Conservation (phyloP, 2,329 filamentous ascomycete species). For the Epichloe sp. region DNA sequence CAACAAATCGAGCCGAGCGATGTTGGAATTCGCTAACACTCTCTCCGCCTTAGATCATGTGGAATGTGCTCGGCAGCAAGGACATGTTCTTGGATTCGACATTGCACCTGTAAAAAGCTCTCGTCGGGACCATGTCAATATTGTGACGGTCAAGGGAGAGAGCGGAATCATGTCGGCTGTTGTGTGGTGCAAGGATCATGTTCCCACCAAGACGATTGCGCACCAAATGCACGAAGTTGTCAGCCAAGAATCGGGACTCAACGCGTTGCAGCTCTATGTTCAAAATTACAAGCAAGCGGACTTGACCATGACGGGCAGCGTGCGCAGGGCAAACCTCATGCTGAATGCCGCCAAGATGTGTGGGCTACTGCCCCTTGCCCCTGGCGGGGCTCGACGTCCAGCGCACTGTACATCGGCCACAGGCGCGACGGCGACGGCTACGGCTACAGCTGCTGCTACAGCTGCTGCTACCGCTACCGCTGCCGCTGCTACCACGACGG, state of each 20-base stretch:
- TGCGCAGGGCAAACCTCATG: conserved; percentile 77
- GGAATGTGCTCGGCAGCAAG: conserved; percentile 75
- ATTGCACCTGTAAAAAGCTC: conserved; percentile 75
- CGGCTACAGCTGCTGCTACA: conserved; percentile 7
- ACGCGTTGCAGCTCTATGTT: conserved; percentile 74
- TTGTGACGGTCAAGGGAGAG: conserved; percentile 70
- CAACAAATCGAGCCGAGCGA: neutral
- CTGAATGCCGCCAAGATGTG: conserved; percentile 47
- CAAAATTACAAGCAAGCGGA: conserved; percentile 93
- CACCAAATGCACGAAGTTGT: conserved; percentile 69
- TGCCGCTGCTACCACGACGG: conserved; percentile 8
- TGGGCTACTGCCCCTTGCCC: conserved; percentile 16
- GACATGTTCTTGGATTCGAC: conserved; percentile 80
- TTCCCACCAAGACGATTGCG: conserved; percentile 55
- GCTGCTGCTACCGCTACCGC: conserved; percentile 20
- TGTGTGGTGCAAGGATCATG: conserved; percentile 86
- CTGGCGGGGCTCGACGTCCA: conserved; percentile 30
- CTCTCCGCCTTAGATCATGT: conserved; percentile 42
- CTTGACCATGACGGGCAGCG: conserved; percentile 75
- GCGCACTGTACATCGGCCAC: conserved; percentile 25
- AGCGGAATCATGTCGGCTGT: conserved; percentile 71
- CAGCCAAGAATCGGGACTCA: conserved; percentile 51
- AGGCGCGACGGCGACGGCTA: conserved; percentile 19
- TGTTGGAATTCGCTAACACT: conserved; percentile 4
- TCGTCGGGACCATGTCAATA: conserved; percentile 65